phyloP scores from a whole-genome alignment of 306 rosid species.

The Glycine tomentella region DNA sequence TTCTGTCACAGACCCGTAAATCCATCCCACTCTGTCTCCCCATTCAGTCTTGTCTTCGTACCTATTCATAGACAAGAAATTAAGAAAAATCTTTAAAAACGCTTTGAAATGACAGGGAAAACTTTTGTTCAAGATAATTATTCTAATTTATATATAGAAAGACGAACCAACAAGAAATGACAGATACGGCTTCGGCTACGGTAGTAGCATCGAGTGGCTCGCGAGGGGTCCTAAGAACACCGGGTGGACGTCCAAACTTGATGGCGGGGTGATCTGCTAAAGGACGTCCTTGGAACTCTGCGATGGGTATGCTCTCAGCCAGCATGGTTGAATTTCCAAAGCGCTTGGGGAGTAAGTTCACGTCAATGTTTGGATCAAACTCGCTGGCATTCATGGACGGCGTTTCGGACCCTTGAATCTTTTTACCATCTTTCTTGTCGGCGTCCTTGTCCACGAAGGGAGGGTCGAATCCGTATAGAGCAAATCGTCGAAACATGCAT shows the following conservation, averaged over 20 bases:
- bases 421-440: neutral
- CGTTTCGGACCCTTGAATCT: neutral
- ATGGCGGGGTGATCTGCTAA: neutral
- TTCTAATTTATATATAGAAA: too few species aligned
- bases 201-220: neutral
- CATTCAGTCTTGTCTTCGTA: constrained; percentile 1
- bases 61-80: neutral
- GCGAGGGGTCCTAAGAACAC: neutral
- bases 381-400: neutral
- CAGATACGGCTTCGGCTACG: neutral
- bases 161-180: neutral
- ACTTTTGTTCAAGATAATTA: too few species aligned
- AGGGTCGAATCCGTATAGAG: neutral
- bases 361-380: neutral
- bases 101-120: too few species aligned
- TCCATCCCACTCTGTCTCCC: neutral
- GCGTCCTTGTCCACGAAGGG: neutral
- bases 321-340: neutral
- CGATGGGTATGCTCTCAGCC: neutral
- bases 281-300: constrained; percentile 16
- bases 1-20: constrained; percentile 1
- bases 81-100: too few species aligned
- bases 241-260: neutral
- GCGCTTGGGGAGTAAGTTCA: neutral
- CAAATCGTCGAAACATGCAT: constrained; percentile 3